phyloP scores from a whole-genome alignment of 495 filamentous ascomycete species.

The Letharia lupina region DNA sequence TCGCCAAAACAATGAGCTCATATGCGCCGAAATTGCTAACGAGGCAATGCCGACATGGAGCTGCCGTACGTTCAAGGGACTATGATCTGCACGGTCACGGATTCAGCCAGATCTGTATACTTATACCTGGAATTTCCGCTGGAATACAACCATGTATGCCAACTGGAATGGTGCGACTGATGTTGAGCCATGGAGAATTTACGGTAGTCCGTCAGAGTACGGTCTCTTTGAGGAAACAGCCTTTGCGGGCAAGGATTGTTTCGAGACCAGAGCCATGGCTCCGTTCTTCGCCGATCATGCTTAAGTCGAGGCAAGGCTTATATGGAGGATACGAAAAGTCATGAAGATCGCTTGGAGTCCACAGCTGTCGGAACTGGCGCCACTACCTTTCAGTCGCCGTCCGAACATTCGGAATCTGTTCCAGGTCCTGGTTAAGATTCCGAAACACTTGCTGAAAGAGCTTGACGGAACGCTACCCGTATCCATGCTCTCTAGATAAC shows the following conservation, averaged over 20 bases:
- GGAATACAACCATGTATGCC: conserved; percentile 35
- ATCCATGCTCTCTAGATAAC: background rate
- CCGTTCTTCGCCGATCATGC: background rate
- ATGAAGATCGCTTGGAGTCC: no score
- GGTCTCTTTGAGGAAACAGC: background rate
- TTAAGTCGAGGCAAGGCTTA: conserved; percentile 8
- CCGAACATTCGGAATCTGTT: no score
- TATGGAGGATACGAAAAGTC: no score
- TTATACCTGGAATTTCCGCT: conserved; percentile 31
- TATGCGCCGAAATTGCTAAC: conserved; percentile 3
- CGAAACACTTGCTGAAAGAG: no score
- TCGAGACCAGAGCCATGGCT: conserved; percentile 7
- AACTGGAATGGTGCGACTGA: conserved; percentile 45
- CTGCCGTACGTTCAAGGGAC: conserved; percentile 26
- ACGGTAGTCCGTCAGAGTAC: conserved; percentile 21
- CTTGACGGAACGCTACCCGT: no score
- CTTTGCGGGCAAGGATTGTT: background rate
- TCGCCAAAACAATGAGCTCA: conserved; percentile 2
- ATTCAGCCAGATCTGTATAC: conserved; percentile 39
- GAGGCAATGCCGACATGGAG: conserved; percentile 14
- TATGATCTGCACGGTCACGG: conserved; percentile 38
- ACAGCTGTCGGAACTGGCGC: no score
- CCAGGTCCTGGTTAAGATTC: no score
- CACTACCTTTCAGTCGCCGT: no score
- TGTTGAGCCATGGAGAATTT: conserved; percentile 37